A percentile compares a stretch with the other conserved stretches of the same genome.
Conservation (phyloP, 106 monocot genomes). For the Vanilla planifolia region DNA sequence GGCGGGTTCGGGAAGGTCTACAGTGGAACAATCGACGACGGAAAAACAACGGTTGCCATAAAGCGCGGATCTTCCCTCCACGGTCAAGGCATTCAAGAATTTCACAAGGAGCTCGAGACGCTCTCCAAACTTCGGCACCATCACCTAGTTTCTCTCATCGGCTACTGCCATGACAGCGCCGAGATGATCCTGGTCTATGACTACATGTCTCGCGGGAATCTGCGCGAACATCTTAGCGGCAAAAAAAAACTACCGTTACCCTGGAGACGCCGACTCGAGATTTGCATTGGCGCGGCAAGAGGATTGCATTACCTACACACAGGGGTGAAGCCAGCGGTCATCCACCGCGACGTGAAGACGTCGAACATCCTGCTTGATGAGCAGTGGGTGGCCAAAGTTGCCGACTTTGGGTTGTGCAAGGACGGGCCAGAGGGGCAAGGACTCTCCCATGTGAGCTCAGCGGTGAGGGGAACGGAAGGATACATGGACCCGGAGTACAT, state of each 20-base stretch:
- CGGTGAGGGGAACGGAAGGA: constrained; percentile 32
- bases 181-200: constrained; percentile 45
- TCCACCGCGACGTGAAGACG: constrained; percentile 44
- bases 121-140: constrained; percentile 34
- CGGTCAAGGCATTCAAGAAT: constrained; percentile 30
- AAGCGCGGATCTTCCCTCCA: constrained; percentile 26
- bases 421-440: constrained; percentile 9
- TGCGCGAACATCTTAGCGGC: constrained; percentile 27
- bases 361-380: constrained; percentile 39
- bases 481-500: constrained; percentile 42
- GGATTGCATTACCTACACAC: constrained; percentile 51
- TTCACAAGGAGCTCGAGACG: constrained; percentile 32
- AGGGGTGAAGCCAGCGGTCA: constrained; percentile 27
- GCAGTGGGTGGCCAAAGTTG: constrained; percentile 36
- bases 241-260: constrained; percentile 14
- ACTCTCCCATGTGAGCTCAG: constrained; percentile 28
- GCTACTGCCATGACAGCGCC: constrained; percentile 32
- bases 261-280: constrained; percentile 34
- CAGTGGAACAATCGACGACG: constrained; percentile 14
- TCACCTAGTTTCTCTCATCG: constrained; percentile 38
- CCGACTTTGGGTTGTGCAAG: constrained; percentile 42
- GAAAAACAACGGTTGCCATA: constrained; percentile 19
- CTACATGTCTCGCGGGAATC: constrained; percentile 31
- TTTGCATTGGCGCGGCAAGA: constrained; percentile 37
- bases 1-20: constrained; percentile 40